phyloP scores from a whole-genome alignment of 768 basidiomycete species.

The Sporobolomyces phaffii region DNA sequence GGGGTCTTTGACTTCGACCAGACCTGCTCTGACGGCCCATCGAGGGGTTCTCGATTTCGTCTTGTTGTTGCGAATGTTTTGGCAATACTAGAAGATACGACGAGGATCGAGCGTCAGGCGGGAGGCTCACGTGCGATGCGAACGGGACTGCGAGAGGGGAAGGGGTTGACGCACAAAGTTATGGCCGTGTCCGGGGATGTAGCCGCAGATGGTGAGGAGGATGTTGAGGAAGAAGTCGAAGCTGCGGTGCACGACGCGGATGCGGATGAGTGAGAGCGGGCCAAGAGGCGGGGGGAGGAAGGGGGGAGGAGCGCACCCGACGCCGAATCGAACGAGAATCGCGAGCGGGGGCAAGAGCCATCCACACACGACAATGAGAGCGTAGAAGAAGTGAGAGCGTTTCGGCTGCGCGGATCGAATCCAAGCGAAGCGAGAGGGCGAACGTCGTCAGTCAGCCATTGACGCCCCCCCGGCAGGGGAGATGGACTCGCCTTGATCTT shows the following conservation, averaged over 20 bases:
- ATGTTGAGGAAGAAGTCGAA: conserved; percentile 41
- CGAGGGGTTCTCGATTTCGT: conserved; percentile 38
- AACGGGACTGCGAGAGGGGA: too few species aligned
- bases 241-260: neutral
- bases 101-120: neutral
- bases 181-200: conserved; percentile 42
- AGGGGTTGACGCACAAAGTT: conserved; percentile 5
- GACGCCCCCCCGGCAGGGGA: too few species aligned
- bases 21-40: conserved; percentile 42
- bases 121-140: too few species aligned
- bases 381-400: conserved; percentile 32
- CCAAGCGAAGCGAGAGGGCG: neutral
- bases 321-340: conserved; percentile 41
- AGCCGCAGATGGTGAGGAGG: conserved; percentile 41
- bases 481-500: neutral
- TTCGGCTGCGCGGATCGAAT: conserved; percentile 2
- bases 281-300: neutral
- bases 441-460: too few species aligned
- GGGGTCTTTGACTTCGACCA: conserved; percentile 38
- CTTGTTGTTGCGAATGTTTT: conserved; percentile 42
- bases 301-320: conserved; percentile 38
- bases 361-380: conserved; percentile 30
- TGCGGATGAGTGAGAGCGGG: neutral
- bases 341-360: conserved; percentile 42
- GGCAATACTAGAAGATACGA: conserved; percentile 31